Base-by-base conservation (phyloP, 2,329 filamentous ascomycete species). In the Exophiala sp. region DNA sequence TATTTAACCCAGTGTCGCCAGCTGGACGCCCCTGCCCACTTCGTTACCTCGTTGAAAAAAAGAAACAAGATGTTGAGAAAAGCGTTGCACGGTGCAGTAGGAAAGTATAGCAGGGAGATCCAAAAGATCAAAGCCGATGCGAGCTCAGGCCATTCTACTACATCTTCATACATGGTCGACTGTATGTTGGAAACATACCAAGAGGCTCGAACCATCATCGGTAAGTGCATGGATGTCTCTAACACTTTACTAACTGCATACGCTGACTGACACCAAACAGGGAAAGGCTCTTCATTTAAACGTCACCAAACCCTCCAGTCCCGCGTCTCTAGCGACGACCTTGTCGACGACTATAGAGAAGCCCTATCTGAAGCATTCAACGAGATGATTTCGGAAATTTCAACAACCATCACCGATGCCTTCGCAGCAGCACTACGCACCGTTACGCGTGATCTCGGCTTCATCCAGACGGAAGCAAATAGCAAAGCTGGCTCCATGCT, bases 91-190 rank as follows among this genome's bases (percentile, higher is more conserved):
- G 8, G 8, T 44, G n/a, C 21, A 19, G 3, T 16, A 10, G 13
- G 13, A 27, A 19, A 10, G 9, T 32, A 7, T n/a, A n/a, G n/a
- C n/a, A n/a, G n/a, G n/a, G n/a, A n/a, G n/a, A n/a, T n/a, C n/a
- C n/a, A n/a, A n/a, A n/a, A n/a, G 34, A 13, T n/a, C n/a, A n/a
- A n/a, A n/a, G n/a, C n/a, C n/a, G n/a, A n/a, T n/a, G n/a, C n/a
- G n/a, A n/a, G n/a, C n/a, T 24, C n/a, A 2, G 11, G 6, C 2
- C 42, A 44, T 21, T n/a, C 27, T 13, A 18, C n/a, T n/a, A n/a
- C n/a, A n/a, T 27, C 18, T 21, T 46, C 44, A 14, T 46, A 46
- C 32, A 29, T 46, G 19, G 18, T 29, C 32, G 23, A 39, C 13
- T 38, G 32, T 23, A 46, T 46, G 34, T 16, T 39, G 2, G 21